Conservation (phyloP, 1,139 yeast genomes). For the Geotrichum fermentans region DNA sequence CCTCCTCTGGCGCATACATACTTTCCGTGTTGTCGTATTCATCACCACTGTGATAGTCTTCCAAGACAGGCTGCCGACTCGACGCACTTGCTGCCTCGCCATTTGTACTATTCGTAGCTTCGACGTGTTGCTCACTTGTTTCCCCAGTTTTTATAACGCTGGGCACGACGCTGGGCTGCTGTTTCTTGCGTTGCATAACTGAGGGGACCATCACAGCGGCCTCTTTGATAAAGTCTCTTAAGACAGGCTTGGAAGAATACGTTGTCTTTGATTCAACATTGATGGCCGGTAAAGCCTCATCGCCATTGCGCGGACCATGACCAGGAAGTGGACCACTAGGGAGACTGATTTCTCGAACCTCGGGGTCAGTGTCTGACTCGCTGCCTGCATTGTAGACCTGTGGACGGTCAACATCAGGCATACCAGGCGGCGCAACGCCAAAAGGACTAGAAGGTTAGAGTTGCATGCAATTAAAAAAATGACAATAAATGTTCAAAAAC, state of each 20-base stretch:
- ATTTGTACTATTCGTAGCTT: not conserved
- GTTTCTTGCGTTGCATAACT: conserved; percentile 21
- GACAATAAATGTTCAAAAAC: not conserved
- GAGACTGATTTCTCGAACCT: conserved; percentile 27
- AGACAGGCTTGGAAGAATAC: conserved; percentile 29
- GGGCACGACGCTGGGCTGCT: not conserved
- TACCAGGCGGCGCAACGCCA: conserved; percentile 30
- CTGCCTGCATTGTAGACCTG: conserved; percentile 11
- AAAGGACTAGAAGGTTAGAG: conserved; percentile 26
- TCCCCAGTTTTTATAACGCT: not conserved
- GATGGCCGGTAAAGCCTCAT: conserved; percentile 8
- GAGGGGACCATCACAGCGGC: conserved; percentile 27
- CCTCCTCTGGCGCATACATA: conserved; percentile 17
- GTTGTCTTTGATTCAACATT: conserved; percentile 25
- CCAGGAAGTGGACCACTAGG: conserved; percentile 24
- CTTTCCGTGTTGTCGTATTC: conserved; percentile 7
- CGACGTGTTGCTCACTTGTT: too few relatives aligned
- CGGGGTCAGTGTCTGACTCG: conserved; percentile 26
- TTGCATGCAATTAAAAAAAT: not conserved
- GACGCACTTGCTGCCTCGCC: not conserved
- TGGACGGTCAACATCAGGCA: conserved; percentile 21
- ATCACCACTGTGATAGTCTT: conserved; percentile 10
- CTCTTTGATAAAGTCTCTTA: conserved; percentile 28
- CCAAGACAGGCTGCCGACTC: conserved; percentile 11
- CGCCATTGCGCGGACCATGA: conserved; percentile 1